Percentiles rank a stretch among this genome's conserved stretches.
phyloP scores from a whole-genome alignment of 2,329 filamentous ascomycete species.

The Scedosporium dehoogii region DNA sequence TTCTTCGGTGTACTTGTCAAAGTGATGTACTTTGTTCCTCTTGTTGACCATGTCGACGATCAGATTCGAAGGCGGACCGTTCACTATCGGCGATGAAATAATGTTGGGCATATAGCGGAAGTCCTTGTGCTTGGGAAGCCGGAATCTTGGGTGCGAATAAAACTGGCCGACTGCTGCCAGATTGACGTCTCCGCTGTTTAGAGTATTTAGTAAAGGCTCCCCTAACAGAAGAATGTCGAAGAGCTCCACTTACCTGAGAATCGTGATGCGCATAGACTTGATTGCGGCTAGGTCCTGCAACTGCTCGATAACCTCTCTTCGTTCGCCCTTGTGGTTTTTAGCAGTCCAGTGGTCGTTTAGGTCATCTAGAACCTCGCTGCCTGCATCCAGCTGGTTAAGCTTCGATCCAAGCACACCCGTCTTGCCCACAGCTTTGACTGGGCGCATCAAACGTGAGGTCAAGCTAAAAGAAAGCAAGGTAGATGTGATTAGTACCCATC shows the following conservation, averaged over 20 bases:
- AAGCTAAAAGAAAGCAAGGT: neutral
- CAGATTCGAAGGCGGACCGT: constrained; percentile 77
- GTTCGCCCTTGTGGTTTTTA: constrained; percentile 85
- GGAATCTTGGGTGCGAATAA: constrained; percentile 78
- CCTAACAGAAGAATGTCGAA: neutral
- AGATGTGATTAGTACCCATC: neutral
- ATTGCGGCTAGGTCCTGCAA: constrained; percentile 88
- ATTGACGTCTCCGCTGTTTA: constrained; percentile 77
- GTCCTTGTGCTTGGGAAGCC: constrained; percentile 76
- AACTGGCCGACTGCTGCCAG: constrained; percentile 89
- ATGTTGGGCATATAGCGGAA: constrained; percentile 96
- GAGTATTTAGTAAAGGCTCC: neutral
- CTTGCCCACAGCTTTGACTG: constrained; percentile 79
- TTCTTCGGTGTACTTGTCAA: constrained; percentile 74
- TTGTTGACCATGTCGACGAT: constrained; percentile 89
- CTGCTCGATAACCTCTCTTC: constrained; percentile 78
- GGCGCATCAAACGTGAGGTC: constrained; percentile 59
- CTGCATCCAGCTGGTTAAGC: constrained; percentile 83
- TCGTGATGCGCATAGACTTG: constrained; percentile 84
- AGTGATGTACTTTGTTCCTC: constrained; percentile 71
- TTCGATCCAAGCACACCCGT: constrained; percentile 70
- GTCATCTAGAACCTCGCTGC: constrained; percentile 84
- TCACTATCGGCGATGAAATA: constrained; percentile 88
- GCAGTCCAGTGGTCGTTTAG: constrained; percentile 97
- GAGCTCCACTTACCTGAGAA: constrained; percentile 51